Conservation (phyloP, 805 yeast species). For the Cyberlindnera mrakii region DNA sequence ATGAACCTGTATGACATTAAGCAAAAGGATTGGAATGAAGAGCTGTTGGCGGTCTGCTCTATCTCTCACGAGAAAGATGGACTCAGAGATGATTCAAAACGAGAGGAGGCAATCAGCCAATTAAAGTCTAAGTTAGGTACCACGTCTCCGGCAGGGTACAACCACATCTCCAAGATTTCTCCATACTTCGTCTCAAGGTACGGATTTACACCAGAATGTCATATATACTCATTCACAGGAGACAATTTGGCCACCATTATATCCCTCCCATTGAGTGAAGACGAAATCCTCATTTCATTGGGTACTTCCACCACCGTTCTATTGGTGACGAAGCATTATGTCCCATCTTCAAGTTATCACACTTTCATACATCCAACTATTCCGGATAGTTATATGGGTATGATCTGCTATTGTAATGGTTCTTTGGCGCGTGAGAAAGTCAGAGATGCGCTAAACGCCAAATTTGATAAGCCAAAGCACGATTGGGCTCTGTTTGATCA, state of each 20-base stretch:
- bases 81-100: conserved; percentile 6
- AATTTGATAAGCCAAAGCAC: conserved; percentile 27
- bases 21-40: conserved; percentile 48
- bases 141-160: conserved; percentile 43
- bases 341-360: conserved; percentile 79
- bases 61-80: conserved; percentile 26
- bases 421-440: conserved; percentile 78
- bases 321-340: conserved; percentile 69
- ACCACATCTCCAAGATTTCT: conserved; percentile 47
- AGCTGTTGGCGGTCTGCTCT: conserved; percentile 40
- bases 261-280: conserved; percentile 68
- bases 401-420: conserved; percentile 93
- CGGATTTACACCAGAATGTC: conserved; percentile 53
- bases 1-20: conserved; percentile 79
- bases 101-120: conserved; percentile 20
- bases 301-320: conserved; percentile 93
- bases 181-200: conserved; percentile 57
- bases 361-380: conserved; percentile 83
- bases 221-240: conserved; percentile 76
- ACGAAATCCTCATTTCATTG: conserved; percentile 74
- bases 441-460: conserved; percentile 53
- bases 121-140: conserved; percentile 48
- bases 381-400: conserved; percentile 76
- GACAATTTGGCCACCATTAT: conserved; percentile 87
- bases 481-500: conserved; percentile 62